phyloP scores from a whole-genome alignment of 345 rosid species.

The Ceriops tagal region DNA sequence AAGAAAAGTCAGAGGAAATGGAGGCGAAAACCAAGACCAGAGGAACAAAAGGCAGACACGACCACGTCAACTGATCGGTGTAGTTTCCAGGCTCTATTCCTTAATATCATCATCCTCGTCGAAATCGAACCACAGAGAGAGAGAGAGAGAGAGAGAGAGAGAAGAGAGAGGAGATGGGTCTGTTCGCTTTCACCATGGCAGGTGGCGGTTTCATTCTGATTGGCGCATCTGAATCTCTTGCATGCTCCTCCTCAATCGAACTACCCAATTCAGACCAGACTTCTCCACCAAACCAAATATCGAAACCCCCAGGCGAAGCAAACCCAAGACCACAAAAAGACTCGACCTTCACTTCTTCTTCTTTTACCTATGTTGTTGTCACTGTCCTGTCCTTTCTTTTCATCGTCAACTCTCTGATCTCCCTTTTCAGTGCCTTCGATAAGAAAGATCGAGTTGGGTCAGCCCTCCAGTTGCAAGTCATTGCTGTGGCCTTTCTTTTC shows the following conservation, averaged over 20 bases:
- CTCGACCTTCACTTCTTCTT: slow-evolving; percentile 16
- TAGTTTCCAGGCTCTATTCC: too few relatives aligned
- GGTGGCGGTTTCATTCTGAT: slow-evolving; percentile 63
- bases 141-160: not conserved
- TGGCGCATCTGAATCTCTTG: slow-evolving; percentile 54
- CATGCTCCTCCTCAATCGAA: slow-evolving; percentile 17
- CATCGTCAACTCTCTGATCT: slow-evolving; percentile 48
- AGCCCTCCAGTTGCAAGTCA: slow-evolving; percentile 60
- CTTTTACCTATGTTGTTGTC: slow-evolving; percentile 22
- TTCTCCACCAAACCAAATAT: slow-evolving; percentile 31
- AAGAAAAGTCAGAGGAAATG: too few relatives aligned
- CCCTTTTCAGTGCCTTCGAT: slow-evolving; percentile 48
- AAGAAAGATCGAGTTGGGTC: slow-evolving; percentile 63
- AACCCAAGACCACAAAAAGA: slow-evolving; percentile 3
- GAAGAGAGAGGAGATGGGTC: slow-evolving; percentile 38
- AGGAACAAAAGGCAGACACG: too few relatives aligned
- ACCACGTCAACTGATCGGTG: not conserved
- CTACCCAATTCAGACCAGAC: slow-evolving; percentile 11
- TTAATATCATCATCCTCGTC: not conserved
- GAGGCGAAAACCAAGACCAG: too few relatives aligned
- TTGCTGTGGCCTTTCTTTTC: slow-evolving; percentile 55
- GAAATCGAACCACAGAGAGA: not conserved
- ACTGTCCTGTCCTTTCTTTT: slow-evolving; percentile 49
- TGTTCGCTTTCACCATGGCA: slow-evolving; percentile 43
- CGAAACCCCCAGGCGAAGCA: slow-evolving; percentile 12